phyloP scores from a whole-genome alignment of 2,329 filamentous ascomycete species.

The Fusarium scirpi region DNA sequence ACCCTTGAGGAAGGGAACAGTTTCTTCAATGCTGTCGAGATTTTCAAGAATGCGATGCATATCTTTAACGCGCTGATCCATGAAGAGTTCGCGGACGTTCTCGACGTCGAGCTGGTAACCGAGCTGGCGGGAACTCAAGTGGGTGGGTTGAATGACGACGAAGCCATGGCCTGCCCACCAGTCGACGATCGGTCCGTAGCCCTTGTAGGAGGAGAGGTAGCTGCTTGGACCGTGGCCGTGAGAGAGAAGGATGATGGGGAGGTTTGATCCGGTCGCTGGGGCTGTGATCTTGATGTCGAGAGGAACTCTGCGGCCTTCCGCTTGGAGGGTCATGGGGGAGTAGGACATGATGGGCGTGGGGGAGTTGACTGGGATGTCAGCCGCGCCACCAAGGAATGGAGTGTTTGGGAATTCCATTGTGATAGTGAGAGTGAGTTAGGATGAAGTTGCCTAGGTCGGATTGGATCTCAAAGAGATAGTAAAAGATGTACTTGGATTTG shows the following conservation, averaged over 20 bases:
- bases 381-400: conserved; percentile 40
- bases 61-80: conserved; percentile 40
- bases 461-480: too few species aligned
- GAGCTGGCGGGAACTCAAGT: conserved; percentile 41
- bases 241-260: conserved; percentile 46
- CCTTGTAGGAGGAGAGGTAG: conserved; percentile 44
- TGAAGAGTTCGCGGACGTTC: conserved; percentile 33
- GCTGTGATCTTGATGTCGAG: conserved; percentile 44
- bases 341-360: conserved; percentile 40
- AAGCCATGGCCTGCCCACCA: conserved; percentile 48
- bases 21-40: conserved; percentile 40
- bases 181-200: conserved; percentile 43
- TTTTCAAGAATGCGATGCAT: conserved; percentile 43
- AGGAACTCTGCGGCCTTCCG: conserved; percentile 34
- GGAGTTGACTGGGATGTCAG: conserved; percentile 37
- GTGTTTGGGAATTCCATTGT: conserved; percentile 43
- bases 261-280: conserved; percentile 17
- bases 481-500: background rate
- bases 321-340: conserved; percentile 40
- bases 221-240: conserved; percentile 47
- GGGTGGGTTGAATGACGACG: conserved; percentile 47
- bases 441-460: background rate
- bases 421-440: accelerated
- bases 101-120: conserved; percentile 2
- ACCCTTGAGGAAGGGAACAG: conserved; percentile 39